A percentile compares a stretch with the other conserved stretches of the same genome.
phyloP scores from a whole-genome alignment of 148 eudicot species.

The Fagopyrum tataricum region DNA sequence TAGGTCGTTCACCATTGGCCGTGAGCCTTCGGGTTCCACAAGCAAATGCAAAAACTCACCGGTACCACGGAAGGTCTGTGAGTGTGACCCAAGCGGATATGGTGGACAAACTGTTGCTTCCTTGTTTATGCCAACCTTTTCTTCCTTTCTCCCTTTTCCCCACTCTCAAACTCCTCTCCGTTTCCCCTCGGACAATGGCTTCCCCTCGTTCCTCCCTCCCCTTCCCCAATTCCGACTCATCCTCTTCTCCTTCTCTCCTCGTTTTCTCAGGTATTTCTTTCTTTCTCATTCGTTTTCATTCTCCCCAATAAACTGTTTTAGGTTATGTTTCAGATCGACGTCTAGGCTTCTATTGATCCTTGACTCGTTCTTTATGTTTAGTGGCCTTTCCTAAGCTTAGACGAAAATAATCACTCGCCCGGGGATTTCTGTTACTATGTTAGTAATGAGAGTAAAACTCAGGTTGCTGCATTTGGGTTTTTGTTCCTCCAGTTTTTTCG shows the following conservation, averaged over 20 bases:
- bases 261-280: constrained; percentile 60
- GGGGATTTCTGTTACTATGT: not conserved
- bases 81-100: constrained; percentile 14
- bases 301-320: not conserved
- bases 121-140: constrained; percentile 15
- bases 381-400: not conserved
- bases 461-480: not conserved
- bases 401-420: not conserved
- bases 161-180: constrained; percentile 11
- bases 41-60: no score
- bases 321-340: not conserved
- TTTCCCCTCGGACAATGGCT: constrained; percentile 22
- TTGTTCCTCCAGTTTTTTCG: not conserved
- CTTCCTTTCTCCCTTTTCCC: not conserved
- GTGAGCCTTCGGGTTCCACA: no score
- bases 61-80: no score
- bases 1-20: no score
- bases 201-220: constrained; percentile 18
- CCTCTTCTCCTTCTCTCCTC: constrained; percentile 49
- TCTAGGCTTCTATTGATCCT: not conserved
- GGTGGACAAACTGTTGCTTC: constrained; percentile 34
- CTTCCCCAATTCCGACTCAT: constrained; percentile 21
- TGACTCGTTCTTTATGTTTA: not conserved
- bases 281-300: not conserved
- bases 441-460: not conserved